Percentiles rank a stretch among this genome's conserved stretches.
Conservation (phyloP, 2,329 filamentous ascomycete species). For the Sordariomycetes sp. region DNA sequence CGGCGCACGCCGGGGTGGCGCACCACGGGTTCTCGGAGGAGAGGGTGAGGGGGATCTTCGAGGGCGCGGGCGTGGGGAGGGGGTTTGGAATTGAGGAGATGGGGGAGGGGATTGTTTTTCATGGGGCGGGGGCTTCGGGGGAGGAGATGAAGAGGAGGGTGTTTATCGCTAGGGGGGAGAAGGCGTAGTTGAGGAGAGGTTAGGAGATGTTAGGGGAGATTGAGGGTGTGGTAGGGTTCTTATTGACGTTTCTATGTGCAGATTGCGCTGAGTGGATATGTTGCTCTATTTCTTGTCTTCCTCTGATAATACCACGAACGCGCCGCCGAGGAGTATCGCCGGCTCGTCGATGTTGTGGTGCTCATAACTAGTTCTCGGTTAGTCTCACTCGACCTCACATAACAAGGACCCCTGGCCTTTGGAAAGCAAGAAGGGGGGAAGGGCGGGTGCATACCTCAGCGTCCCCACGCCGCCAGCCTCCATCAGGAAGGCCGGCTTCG, state of each 20-base stretch:
- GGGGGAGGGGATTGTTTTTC: slow-evolving; percentile 36
- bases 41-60: slow-evolving; percentile 49
- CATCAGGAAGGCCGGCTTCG: slow-evolving; percentile 71
- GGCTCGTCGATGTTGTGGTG: slow-evolving; percentile 70
- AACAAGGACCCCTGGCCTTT: neutral
- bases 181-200: neutral
- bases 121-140: slow-evolving; percentile 19
- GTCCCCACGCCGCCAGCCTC: slow-evolving; percentile 81
- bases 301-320: slow-evolving; percentile 43
- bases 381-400: slow-evolving; percentile 4
- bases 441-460: slow-evolving; percentile 61
- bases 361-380: slow-evolving; percentile 52
- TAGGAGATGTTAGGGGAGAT: neutral
- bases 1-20: slow-evolving; percentile 27
- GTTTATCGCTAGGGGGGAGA: slow-evolving; percentile 16
- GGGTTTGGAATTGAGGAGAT: slow-evolving; percentile 48
- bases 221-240: too few relatives aligned
- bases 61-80: slow-evolving; percentile 45
- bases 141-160: slow-evolving; percentile 29
- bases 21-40: slow-evolving; percentile 56
- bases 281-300: slow-evolving; percentile 12
- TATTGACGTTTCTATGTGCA: neutral
- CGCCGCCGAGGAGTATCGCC: slow-evolving; percentile 66
- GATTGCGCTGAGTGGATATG: neutral
- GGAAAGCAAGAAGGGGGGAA: too few relatives aligned